These are phyloP conservation scores for Pisolithus orientalis DNA, from an alignment of 768 basidiomycete genomes.

Conservation along the genomic window DNA sequence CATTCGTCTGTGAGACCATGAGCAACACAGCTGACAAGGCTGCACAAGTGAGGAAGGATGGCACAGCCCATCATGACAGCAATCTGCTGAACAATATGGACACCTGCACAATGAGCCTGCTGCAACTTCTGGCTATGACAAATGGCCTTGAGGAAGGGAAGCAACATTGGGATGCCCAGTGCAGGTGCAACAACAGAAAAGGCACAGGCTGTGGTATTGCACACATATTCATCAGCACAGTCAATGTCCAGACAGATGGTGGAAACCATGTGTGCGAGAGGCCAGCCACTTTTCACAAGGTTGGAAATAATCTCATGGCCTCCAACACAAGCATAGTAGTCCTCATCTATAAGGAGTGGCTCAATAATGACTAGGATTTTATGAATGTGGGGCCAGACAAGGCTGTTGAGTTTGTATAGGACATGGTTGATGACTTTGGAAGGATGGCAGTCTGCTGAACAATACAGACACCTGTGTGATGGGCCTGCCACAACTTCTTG, in stretches of 20 bases:
- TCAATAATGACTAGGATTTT: constrained; percentile 99
- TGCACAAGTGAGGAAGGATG: constrained; percentile 88
- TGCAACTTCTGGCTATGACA: constrained; percentile 99
- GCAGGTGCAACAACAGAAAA: constrained; percentile 99
- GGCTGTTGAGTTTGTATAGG: constrained; percentile 96
- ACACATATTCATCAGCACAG: constrained; percentile 98
- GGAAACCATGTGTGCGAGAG: constrained; percentile 97
- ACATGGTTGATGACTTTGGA: constrained; percentile 96
- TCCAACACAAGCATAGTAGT: constrained; percentile 94
- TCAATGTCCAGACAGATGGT: constrained; percentile 99
- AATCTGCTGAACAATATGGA: constrained; percentile 98
- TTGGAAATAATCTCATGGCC: constrained; percentile 99
- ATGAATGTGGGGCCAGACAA: constrained; percentile 98
- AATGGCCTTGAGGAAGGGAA: constrained; percentile 97
- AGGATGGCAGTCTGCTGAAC: constrained; percentile 63
- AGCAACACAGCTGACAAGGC: too few relatives aligned
- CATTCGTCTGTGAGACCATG: too few relatives aligned
- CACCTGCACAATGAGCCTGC: constrained; percentile 99
- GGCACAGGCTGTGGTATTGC: constrained; percentile 97
- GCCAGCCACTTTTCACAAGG: constrained; percentile 70
- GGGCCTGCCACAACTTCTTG: constrained; percentile 99
- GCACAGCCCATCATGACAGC: constrained; percentile 99
- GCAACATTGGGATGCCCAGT: constrained; percentile 93
- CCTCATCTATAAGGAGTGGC: constrained; percentile 95
- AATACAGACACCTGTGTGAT: constrained; percentile 98